A percentile compares a stretch with the other conserved stretches of the same genome.
phyloP scores from a whole-genome alignment of 2,329 filamentous ascomycete species.

The Rhynchosporium graminicola region DNA sequence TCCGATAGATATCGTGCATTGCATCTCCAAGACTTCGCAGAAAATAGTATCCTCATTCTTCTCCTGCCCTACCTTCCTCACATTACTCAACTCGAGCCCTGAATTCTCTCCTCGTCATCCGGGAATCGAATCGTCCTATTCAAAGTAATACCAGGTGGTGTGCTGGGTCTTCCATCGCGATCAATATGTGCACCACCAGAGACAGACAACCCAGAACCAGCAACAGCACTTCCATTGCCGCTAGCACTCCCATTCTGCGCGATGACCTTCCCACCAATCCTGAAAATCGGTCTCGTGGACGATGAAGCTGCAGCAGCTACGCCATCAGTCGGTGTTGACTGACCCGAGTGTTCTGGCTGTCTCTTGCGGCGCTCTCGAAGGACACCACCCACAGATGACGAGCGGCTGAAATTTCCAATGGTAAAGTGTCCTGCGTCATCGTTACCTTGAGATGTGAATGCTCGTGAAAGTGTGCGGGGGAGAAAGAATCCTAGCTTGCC shows the following conservation, averaged over 20 bases:
- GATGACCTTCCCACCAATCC: conserved; percentile 44
- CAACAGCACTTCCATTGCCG: neutral
- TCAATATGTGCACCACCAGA: neutral
- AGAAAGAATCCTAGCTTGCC: conserved; percentile 63
- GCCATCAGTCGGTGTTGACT: conserved; percentile 19
- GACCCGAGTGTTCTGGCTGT: conserved; percentile 15
- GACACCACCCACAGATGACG: conserved; percentile 19
- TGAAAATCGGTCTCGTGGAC: conserved; percentile 41
- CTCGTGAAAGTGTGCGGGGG: conserved; percentile 60
- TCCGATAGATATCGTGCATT: no score
- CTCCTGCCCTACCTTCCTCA: neutral
- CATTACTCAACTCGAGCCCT: neutral
- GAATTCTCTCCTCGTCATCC: conserved; percentile 41
- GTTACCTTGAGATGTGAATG: conserved; percentile 33
- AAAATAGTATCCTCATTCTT: no score
- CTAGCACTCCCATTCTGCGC: conserved; percentile 2
- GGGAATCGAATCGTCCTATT: conserved; percentile 48
- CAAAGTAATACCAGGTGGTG: conserved; percentile 22
- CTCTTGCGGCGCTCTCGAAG: conserved; percentile 30
- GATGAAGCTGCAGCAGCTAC: conserved; percentile 16
- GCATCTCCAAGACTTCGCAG: no score
- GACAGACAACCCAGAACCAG: conserved; percentile 3
- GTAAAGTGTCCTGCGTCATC: conserved; percentile 25
- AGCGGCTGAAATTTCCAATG: conserved; percentile 22
- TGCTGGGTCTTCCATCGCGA: conserved; percentile 17